Percentiles rank a stretch among this genome's conserved stretches.
These are phyloP conservation scores for Turritis glabra DNA, from an alignment of 345 rosid species.

Conservation along the genomic window DNA sequence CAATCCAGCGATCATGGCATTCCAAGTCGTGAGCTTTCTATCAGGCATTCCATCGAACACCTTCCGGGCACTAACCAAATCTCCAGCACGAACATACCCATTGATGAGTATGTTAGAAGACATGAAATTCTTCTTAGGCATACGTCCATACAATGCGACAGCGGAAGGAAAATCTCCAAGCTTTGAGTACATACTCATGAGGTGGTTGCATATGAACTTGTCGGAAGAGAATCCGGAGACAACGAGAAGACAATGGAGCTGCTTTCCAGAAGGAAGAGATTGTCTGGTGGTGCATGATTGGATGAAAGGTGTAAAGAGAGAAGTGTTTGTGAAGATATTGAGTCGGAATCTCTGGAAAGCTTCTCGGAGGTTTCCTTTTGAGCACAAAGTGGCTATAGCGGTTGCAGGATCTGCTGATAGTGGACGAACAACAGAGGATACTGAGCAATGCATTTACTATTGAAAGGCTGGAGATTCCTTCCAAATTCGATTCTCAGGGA, in stretches of 20 bases:
- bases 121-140: constrained; percentile 66
- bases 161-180: constrained; percentile 51
- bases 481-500: background rate
- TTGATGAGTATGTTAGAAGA: constrained; percentile 74
- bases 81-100: constrained; percentile 47
- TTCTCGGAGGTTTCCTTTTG: constrained; percentile 54
- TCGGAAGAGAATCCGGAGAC: constrained; percentile 65
- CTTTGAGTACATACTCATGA: constrained; percentile 74
- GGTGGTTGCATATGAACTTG: constrained; percentile 69
- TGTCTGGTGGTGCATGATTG: constrained; percentile 48
- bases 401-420: constrained; percentile 21
- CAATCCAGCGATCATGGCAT: constrained; percentile 61
- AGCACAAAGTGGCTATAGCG: constrained; percentile 52
- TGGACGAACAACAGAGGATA: constrained; percentile 30
- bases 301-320: constrained; percentile 57
- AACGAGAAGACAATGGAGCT: constrained; percentile 67
- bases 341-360: constrained; percentile 52
- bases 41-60: constrained; percentile 70
- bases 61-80: constrained; percentile 51
- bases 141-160: constrained; percentile 45
- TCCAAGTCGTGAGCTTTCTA: constrained; percentile 67
- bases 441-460: constrained; percentile 29
- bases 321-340: constrained; percentile 61
- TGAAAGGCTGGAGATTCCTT: background rate
- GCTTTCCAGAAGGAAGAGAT: constrained; percentile 47